Conservation (phyloP, 805 yeast species). For the Lachancea dasiensis region DNA sequence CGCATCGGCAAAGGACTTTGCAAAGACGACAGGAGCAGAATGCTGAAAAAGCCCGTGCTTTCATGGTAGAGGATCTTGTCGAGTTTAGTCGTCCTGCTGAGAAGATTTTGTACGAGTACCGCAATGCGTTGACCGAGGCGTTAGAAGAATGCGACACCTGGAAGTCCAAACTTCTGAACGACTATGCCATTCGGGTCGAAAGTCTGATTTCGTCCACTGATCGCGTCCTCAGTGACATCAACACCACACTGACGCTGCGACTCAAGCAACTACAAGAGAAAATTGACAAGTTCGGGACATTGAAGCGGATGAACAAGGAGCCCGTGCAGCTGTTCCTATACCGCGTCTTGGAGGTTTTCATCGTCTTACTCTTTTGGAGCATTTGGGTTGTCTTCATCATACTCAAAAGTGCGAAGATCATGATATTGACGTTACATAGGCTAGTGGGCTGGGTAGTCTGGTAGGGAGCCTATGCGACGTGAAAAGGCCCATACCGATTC, state of each 20-base stretch:
- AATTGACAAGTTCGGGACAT: conserved; percentile 26
- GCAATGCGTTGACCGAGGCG: conserved; percentile 23
- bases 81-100: conserved; percentile 16
- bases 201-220: conserved; percentile 57
- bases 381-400: conserved; percentile 29
- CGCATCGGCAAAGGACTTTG: conserved; percentile 25
- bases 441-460: conserved; percentile 24
- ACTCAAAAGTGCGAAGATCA: conserved; percentile 16
- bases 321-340: conserved; percentile 21
- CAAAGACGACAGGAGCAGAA: conserved; percentile 20
- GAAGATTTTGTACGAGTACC: conserved; percentile 19
- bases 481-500: background rate
- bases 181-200: conserved; percentile 51
- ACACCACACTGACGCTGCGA: conserved; percentile 61
- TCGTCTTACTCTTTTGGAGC: conserved; percentile 25
- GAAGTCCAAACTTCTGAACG: conserved; percentile 28
- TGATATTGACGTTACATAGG: conserved; percentile 14
- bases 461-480: conserved; percentile 10
- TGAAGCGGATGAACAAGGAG: conserved; percentile 22
- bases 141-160: conserved; percentile 27
- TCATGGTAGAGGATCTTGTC: conserved; percentile 15
- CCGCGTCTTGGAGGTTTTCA: conserved; percentile 24
- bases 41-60: conserved; percentile 14
- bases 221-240: conserved; percentile 65
- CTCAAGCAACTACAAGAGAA: conserved; percentile 35